Evolutionary conservation across 2,329 filamentous ascomycete species (phyloP).

Genomic region (Aspergillus oerlinghausenensis): DNA sequence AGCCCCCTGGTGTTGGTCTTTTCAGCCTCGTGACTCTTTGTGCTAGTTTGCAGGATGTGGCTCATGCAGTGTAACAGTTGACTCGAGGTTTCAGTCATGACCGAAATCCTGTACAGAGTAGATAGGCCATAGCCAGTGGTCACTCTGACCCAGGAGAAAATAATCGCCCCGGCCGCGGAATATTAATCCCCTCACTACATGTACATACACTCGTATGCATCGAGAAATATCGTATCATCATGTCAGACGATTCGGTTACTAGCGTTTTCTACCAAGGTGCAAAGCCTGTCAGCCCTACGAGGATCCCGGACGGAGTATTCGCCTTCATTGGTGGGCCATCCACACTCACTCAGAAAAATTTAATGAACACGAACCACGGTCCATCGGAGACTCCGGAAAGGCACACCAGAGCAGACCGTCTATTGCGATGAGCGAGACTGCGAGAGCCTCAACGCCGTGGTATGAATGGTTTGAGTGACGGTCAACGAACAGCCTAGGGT

Average conservation of each 20-base stretch:
- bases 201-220: background rate
- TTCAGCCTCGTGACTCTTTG: background rate
- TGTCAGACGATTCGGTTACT: background rate
- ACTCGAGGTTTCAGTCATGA: background rate
- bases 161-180: background rate
- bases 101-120: background rate
- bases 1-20: background rate
- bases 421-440: background rate
- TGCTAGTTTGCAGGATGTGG: background rate
- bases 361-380: background rate
- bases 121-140: background rate
- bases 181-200: background rate
- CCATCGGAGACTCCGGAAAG: background rate
- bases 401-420: background rate
- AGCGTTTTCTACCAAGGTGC: background rate
- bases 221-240: too few relatives aligned
- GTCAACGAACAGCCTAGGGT: too few relatives aligned
- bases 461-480: background rate
- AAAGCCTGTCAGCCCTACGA: background rate
- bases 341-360: background rate
- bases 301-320: background rate
- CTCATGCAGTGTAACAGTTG: background rate
- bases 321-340: background rate
- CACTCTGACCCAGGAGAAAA: background rate
- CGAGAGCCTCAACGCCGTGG: background rate